Percentiles rank a stretch among this genome's conserved stretches.
Conservation (phyloP, 2,329 filamentous ascomycete species). For the Stagonosporopsis chrysanthemi region DNA sequence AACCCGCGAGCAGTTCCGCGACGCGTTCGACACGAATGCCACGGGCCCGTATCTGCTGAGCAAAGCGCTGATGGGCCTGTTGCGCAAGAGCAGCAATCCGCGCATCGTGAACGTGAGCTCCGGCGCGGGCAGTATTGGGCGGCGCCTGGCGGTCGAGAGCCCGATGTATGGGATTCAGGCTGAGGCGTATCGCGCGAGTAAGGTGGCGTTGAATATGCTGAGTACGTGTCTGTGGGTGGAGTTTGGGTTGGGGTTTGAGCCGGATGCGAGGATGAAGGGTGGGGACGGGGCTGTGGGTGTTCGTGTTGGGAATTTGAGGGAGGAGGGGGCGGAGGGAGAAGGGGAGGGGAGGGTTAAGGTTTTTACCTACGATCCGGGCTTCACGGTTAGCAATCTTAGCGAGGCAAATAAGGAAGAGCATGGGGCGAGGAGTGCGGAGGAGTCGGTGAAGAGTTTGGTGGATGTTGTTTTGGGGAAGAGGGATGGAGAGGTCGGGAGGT, state of each 20-base stretch:
- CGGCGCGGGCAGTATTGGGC: slow-evolving; percentile 45
- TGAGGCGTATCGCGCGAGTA: slow-evolving; percentile 47
- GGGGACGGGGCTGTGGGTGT: background rate
- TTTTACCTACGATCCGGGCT: slow-evolving; percentile 51
- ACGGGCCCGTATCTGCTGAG: slow-evolving; percentile 38
- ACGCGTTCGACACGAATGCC: slow-evolving; percentile 40
- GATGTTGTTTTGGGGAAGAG: slow-evolving; percentile 49
- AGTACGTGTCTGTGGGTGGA: slow-evolving; percentile 34
- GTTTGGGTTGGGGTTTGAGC: slow-evolving; percentile 12
- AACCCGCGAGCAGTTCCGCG: slow-evolving; percentile 35
- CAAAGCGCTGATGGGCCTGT: slow-evolving; percentile 26
- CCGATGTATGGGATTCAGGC: slow-evolving; percentile 37
- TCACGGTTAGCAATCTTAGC: slow-evolving; percentile 47
- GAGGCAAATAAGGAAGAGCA: slow-evolving; percentile 44
- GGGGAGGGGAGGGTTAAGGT: slow-evolving; percentile 41
- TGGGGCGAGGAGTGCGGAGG: slow-evolving; percentile 46
- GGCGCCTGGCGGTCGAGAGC: slow-evolving; percentile 34
- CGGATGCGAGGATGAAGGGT: background rate
- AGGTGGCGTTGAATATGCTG: slow-evolving; percentile 53
- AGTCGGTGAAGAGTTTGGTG: slow-evolving; percentile 45
- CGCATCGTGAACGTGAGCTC: slow-evolving; percentile 49
- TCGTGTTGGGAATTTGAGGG: too few relatives aligned
- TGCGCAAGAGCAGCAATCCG: slow-evolving; percentile 29
- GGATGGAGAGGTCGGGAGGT: slow-evolving; percentile 43
- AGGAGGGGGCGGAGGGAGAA: background rate